phyloP scores from a whole-genome alignment of 2,329 filamentous ascomycete species.

The Alternaria conjuncta region DNA sequence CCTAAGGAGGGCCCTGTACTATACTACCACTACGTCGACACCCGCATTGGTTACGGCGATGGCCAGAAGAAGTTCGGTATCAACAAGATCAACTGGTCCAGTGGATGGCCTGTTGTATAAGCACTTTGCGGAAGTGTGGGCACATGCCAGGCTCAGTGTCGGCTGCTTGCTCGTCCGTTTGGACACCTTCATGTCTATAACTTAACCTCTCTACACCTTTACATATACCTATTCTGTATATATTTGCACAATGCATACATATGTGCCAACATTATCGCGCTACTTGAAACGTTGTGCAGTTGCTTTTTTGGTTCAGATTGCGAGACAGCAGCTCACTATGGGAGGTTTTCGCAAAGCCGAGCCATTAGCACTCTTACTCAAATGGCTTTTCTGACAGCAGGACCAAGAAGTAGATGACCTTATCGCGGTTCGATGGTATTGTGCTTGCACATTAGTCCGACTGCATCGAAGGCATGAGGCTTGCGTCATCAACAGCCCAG shows the following conservation, averaged over 20 bases:
- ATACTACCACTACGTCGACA: slow-evolving; percentile 69
- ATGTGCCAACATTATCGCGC: background rate
- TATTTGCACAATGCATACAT: background rate
- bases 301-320: background rate
- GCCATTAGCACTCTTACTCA: background rate
- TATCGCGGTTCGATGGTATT: background rate
- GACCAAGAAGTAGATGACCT: background rate
- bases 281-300: background rate
- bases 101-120: slow-evolving; percentile 57
- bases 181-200: background rate
- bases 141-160: background rate
- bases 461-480: slow-evolving; percentile 1
- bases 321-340: background rate
- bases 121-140: background rate
- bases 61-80: slow-evolving; percentile 60
- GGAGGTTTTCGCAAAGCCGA: background rate
- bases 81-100: slow-evolving; percentile 58
- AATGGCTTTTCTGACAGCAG: background rate
- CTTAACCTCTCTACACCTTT: background rate
- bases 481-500: slow-evolving; percentile 12
- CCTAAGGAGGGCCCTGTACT: slow-evolving; percentile 59
- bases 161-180: background rate
- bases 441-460: background rate
- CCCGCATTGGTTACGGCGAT: slow-evolving; percentile 60
- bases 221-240: background rate